phyloP scores from a whole-genome alignment of 805 yeast species.

The Diddensiella caesifluorescens region DNA sequence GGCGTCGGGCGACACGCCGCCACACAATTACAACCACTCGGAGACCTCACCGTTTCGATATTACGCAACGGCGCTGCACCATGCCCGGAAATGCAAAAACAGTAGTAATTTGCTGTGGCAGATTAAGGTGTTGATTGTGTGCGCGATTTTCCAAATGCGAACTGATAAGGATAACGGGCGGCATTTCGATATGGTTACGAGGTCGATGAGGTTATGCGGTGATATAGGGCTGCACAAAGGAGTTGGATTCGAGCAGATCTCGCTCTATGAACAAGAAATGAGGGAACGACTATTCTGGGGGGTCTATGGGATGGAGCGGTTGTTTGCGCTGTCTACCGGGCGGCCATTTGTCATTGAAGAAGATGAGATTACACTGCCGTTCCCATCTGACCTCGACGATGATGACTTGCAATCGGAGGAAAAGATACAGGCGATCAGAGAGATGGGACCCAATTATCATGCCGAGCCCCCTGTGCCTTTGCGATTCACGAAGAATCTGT shows the following conservation, averaged over 20 bases:
- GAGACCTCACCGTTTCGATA: slow-evolving; percentile 39
- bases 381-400: slow-evolving; percentile 22
- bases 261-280: slow-evolving; percentile 30
- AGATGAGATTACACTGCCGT: slow-evolving; percentile 34
- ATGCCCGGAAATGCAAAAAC: slow-evolving; percentile 43
- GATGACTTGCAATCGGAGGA: slow-evolving; percentile 15
- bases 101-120: slow-evolving; percentile 39
- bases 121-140: slow-evolving; percentile 47
- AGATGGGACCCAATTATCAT: neutral
- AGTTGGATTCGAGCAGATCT: slow-evolving; percentile 19
- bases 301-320: slow-evolving; percentile 54
- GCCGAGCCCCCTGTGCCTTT: slow-evolving; percentile 21
- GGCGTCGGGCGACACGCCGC: neutral
- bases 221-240: slow-evolving; percentile 19
- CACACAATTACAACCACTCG: slow-evolving; percentile 1
- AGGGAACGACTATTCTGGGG: slow-evolving; percentile 60
- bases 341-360: slow-evolving; percentile 53
- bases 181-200: slow-evolving; percentile 48
- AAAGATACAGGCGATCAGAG: slow-evolving; percentile 10
- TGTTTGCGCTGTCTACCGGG: slow-evolving; percentile 58
- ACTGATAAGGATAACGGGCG: slow-evolving; percentile 57
- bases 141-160: slow-evolving; percentile 52
- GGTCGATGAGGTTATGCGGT: slow-evolving; percentile 45
- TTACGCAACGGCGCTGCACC: slow-evolving; percentile 56
- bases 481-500: slow-evolving; percentile 52